Evolutionary conservation across 345 rosid genomes (phyloP).

Genomic region (Pistacia vera): DNA sequence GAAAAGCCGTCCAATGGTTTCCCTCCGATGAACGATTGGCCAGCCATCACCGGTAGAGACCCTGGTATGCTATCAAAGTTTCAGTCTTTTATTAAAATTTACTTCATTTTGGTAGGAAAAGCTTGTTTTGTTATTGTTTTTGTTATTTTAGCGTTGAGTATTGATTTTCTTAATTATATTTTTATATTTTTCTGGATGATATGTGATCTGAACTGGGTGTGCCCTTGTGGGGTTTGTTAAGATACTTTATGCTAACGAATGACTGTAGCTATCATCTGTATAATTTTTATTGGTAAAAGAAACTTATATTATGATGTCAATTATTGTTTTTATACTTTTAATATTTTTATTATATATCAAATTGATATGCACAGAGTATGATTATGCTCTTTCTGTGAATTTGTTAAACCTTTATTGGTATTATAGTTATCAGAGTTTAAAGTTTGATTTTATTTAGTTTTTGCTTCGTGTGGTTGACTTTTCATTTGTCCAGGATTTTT

Average conservation of each 20-base stretch:
- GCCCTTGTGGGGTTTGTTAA: constrained; percentile 21
- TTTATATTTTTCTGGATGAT: not conserved
- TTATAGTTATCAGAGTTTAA: not conserved
- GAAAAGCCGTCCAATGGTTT: constrained; percentile 23
- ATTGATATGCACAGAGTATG: not conserved
- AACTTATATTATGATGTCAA: not conserved
- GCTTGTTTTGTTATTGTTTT: not conserved
- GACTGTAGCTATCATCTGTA: not conserved
- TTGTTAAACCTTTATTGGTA: constrained; percentile 6
- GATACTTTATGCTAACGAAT: constrained; percentile 8
- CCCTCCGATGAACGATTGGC: constrained; percentile 19
- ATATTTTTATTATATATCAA: not conserved
- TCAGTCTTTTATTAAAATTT: constrained; percentile 4
- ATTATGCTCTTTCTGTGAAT: not conserved
- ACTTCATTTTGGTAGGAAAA: not conserved
- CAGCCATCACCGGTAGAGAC: constrained; percentile 23
- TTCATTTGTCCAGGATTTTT: not conserved
- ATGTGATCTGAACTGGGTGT: constrained; percentile 26
- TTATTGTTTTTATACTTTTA: not conserved
- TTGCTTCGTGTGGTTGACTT: not conserved
- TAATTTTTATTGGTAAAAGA: not conserved
- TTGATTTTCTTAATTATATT: not conserved
- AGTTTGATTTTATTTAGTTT: not conserved
- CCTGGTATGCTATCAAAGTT: constrained; percentile 28
- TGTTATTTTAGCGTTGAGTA: not conserved